A percentile compares a stretch with the other conserved stretches of the same genome.
Conservation (phyloP, 176 grass and related monocot species). For the Pharus latifolius region DNA sequence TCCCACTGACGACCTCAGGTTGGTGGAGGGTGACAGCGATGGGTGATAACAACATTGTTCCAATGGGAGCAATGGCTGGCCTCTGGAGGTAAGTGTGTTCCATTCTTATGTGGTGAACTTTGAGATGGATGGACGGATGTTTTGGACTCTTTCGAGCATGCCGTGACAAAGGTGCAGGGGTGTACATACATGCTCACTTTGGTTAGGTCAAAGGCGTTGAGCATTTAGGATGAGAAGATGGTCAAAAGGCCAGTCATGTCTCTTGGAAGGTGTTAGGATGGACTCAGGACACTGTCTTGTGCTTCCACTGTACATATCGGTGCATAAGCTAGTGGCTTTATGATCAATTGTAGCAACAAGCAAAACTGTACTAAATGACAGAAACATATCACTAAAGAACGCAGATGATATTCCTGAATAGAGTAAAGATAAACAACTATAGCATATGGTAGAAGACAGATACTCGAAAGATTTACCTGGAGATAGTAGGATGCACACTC, state of each 20-base stretch:
- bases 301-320: conserved; percentile 1
- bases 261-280: conserved; percentile 2
- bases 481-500: neutral
- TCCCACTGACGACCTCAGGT: conserved; percentile 26
- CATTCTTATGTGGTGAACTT: conserved; percentile 7
- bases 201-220: conserved; percentile 25
- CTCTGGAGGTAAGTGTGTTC: conserved; percentile 1
- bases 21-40: conserved; percentile 36
- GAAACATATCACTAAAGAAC: neutral
- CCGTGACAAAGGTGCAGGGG: neutral
- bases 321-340: conserved; percentile 6
- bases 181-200: conserved; percentile 12
- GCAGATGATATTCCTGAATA: neutral
- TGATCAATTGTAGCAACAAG: neutral
- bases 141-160: conserved; percentile 28
- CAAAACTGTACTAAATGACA: conserved; percentile 3
- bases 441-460: neutral
- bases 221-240: neutral
- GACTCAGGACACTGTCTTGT: neutral
- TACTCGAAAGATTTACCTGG: neutral
- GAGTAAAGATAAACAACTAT: neutral
- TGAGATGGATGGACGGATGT: conserved; percentile 4
- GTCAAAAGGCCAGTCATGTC: conserved; percentile 31
- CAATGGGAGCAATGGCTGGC: conserved; percentile 2
- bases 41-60: conserved; percentile 19